These are phyloP conservation scores for Phytophthora tentaculata DNA, from an alignment of 352 stramenopile genomes.

Conservation along the genomic window DNA sequence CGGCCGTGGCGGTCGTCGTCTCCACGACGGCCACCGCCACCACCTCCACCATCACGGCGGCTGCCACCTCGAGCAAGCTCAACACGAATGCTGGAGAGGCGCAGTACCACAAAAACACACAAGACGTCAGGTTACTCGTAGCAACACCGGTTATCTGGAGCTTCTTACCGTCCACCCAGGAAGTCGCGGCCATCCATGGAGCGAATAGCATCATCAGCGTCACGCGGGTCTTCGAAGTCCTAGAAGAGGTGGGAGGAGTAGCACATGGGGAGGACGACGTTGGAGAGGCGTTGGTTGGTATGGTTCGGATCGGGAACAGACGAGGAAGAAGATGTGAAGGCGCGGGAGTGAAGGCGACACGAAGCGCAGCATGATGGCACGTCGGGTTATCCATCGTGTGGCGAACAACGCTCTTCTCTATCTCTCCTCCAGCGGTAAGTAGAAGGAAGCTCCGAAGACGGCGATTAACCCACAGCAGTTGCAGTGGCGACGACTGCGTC, in stretches of 20 bases:
- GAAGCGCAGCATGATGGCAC: conserved; percentile 50
- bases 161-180: conserved; percentile 76
- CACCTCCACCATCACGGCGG: conserved; percentile 58
- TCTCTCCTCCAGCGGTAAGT: conserved; percentile 27
- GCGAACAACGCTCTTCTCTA: conserved; percentile 13
- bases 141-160: background rate
- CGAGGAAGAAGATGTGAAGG: conserved; percentile 31
- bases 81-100: conserved; percentile 85
- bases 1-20: conserved; percentile 41
- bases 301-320: conserved; percentile 29
- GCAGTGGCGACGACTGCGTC: conserved; percentile 11
- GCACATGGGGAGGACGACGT: conserved; percentile 54
- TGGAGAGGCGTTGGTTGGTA: conserved; percentile 59
- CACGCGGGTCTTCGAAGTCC: conserved; percentile 90
- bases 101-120: background rate
- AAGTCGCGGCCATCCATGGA: conserved; percentile 89
- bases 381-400: background rate
- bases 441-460: conserved; percentile 18
- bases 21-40: conserved; percentile 32
- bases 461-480: background rate
- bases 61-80: conserved; percentile 80
- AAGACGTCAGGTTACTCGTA: conserved; percentile 1
- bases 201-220: conserved; percentile 87
- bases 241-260: conserved; percentile 67
- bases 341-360: conserved; percentile 14